Base-by-base conservation (phyloP, 148 eudicot species). In the Rhododendron kiyosumense region DNA sequence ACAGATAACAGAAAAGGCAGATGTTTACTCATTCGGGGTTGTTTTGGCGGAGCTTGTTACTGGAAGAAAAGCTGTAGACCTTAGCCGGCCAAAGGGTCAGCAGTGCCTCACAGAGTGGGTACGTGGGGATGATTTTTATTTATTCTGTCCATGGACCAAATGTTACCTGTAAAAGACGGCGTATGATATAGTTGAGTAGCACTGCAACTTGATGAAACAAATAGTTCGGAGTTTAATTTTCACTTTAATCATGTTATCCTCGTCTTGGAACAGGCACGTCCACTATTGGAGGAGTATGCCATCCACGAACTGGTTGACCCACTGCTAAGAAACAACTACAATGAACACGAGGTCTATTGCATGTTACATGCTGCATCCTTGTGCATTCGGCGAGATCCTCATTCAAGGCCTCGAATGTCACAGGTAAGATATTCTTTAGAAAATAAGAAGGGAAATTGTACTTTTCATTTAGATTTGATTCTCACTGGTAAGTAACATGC, bases 381-480 rank as follows among this genome's bases (percentile, higher is more conserved):
- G 91, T 96, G 98, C 87, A 91, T 96, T 57, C 89, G 92, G 26
- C 89, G 95, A 59, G 99, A 96, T 87, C 96, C 99, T 87, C 95
- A 94, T 52, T 87, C 88, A 78, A 92, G 99, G 83, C 97, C 99
- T 84, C 94, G 97, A n/a, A 95, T 96, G 98, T 96, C 99, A 83
- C 99, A 96, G 95, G 98, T 96, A 87, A 87, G 71, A 45, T 10
- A 71, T 61, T 71, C 26, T n/a, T 43, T 49, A 2, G 12, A 65
- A 17, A 67, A 38, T 9, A 22, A 26, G 32, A 79, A 71, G 5
- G 18, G 54, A 79, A 48, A 45, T 79, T 32, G 14, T 13, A 20
- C 11, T 24, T 11, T 1, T 38, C 1, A 9, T 57, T 26, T 9
- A 11, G 49, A 36, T 32, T 57, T 18, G 20, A 11, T 12, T 71